Evolutionary conservation across 2,329 filamentous ascomycete genomes (phyloP).

Genomic region (Chalaropsis thielavioides): DNA sequence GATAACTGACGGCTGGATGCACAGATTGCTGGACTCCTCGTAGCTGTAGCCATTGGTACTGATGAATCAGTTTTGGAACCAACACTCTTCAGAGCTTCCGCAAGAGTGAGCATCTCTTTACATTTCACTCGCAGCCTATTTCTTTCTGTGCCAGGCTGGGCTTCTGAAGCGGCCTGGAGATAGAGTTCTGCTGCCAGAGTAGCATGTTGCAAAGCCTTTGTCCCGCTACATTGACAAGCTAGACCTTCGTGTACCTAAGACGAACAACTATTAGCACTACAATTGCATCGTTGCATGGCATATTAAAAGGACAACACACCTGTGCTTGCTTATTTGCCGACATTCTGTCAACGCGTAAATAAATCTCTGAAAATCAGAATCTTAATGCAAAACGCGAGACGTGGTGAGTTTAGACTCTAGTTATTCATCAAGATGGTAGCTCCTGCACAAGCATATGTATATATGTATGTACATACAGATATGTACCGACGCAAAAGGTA

Average conservation of each 20-base stretch:
- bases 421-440: not conserved
- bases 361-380: not conserved
- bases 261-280: not conserved
- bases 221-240: constrained; percentile 25
- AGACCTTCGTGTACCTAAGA: constrained; percentile 28
- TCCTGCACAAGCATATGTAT: not conserved
- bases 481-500: too few relatives aligned
- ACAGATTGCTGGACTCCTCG: not conserved
- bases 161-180: constrained; percentile 56
- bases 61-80: not conserved
- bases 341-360: not conserved
- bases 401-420: not conserved
- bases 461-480: not conserved
- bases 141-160: constrained; percentile 47
- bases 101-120: constrained; percentile 52
- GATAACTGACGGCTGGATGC: constrained; percentile 41
- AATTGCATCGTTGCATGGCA: not conserved
- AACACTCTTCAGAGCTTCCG: constrained; percentile 56
- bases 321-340: not conserved
- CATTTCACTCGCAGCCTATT: constrained; percentile 53
- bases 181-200: constrained; percentile 69
- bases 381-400: not conserved
- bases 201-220: constrained; percentile 56
- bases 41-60: not conserved
- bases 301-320: not conserved